A percentile compares a stretch with the other conserved stretches of the same genome.
Evolutionary conservation across 2,329 filamentous ascomycete species (phyloP).

Genomic region (Neofusicoccum ribis): DNA sequence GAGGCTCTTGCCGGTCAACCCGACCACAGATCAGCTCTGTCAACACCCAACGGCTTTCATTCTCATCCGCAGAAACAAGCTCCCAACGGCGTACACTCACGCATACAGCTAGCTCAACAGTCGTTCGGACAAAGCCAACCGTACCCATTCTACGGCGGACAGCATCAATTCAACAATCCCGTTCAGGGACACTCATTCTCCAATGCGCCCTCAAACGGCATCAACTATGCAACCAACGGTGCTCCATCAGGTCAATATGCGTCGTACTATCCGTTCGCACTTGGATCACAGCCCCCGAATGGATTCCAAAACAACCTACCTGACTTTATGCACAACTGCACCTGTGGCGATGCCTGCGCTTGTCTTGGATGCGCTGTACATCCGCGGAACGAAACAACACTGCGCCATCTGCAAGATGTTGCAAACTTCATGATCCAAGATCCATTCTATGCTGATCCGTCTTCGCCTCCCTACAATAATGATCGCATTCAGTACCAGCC

Average conservation of each 20-base stretch:
- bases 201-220: background rate
- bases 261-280: background rate
- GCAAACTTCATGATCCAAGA: constrained; percentile 17
- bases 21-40: background rate
- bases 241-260: background rate
- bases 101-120: background rate
- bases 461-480: background rate
- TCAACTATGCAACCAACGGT: background rate
- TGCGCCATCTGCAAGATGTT: constrained; percentile 49
- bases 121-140: background rate
- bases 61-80: background rate
- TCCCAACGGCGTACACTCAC: background rate
- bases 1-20: background rate
- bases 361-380: constrained; percentile 69
- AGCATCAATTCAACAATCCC: background rate
- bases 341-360: constrained; percentile 65
- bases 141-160: background rate
- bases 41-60: background rate
- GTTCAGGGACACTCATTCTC: background rate
- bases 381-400: constrained; percentile 66
- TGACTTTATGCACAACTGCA: constrained; percentile 50
- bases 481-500: constrained; percentile 8
- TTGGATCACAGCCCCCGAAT: background rate
- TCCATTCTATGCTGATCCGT: background rate
- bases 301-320: background rate